Conservation (phyloP, 2,329 filamentous ascomycete species). For the Neofusicoccum sp. region DNA sequence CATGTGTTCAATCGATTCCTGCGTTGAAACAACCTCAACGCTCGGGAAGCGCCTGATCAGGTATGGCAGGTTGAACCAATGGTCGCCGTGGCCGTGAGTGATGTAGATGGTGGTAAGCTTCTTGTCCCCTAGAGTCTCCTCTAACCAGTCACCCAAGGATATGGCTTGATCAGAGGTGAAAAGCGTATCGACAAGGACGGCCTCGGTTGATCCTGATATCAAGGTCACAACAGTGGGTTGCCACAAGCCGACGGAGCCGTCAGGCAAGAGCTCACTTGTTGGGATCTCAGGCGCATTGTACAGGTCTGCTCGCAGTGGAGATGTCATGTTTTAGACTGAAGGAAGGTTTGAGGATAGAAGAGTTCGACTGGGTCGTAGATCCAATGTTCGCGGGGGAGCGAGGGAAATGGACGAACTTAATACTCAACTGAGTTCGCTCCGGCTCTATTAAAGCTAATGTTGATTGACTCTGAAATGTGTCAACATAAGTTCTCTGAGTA, state of each 20-base stretch:
- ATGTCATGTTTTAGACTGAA: neutral
- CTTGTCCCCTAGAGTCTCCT: conserved; percentile 24
- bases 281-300: conserved; percentile 6
- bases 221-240: neutral
- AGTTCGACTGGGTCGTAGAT: too few species aligned
- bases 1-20: conserved; percentile 24
- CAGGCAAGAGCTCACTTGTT: neutral
- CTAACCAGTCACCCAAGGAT: conserved; percentile 3
- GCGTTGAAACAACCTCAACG: conserved; percentile 25
- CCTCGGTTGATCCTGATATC: neutral
- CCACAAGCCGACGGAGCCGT: neutral
- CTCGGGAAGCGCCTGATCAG: conserved; percentile 32
- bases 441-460: too few species aligned
- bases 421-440: too few species aligned
- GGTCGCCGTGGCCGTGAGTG: conserved; percentile 44
- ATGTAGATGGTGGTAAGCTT: conserved; percentile 39
- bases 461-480: too few species aligned
- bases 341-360: too few species aligned
- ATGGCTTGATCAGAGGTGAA: neutral
- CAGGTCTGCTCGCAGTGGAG: conserved; percentile 7
- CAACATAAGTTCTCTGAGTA: too few species aligned
- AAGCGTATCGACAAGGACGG: neutral
- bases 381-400: too few species aligned
- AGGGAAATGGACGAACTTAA: too few species aligned
- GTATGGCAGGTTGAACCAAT: conserved; percentile 37